Conservation (phyloP, 495 filamentous ascomycete genomes). For the Penicillium bialowiezense region DNA sequence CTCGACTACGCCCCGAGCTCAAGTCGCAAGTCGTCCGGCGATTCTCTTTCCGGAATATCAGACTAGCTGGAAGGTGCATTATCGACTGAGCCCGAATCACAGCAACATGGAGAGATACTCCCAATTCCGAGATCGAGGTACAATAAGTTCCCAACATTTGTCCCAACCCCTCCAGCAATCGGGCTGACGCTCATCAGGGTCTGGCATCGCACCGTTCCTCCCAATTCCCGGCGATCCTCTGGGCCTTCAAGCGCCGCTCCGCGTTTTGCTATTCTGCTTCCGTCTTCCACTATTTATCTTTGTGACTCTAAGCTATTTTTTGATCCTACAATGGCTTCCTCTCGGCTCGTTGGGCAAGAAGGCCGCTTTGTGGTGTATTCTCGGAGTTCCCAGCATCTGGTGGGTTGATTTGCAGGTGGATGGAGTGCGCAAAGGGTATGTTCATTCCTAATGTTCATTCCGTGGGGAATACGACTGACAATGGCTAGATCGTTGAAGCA, state of each 20-base stretch:
- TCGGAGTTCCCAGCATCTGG: constrained; percentile 88
- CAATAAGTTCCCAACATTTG: constrained; percentile 12
- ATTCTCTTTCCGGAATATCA: not conserved
- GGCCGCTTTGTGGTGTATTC: constrained; percentile 77
- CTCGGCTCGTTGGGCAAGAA: constrained; percentile 79
- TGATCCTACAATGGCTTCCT: constrained; percentile 80
- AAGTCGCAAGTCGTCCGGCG: not conserved
- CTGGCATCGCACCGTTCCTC: constrained; percentile 94
- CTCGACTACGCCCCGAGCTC: not conserved
- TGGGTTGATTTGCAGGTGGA: constrained; percentile 97
- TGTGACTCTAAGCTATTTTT: constrained; percentile 67
- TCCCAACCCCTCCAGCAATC: not conserved
- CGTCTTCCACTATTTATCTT: constrained; percentile 76
- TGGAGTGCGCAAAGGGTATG: constrained; percentile 82
- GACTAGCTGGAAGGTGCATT: not conserved
- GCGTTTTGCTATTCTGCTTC: constrained; percentile 71
- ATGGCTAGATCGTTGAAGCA: constrained; percentile 50
- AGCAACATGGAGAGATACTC: constrained; percentile 90
- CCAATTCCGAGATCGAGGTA: constrained; percentile 92
- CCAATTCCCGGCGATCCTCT: constrained; percentile 65
- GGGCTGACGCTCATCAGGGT: constrained; percentile 56
- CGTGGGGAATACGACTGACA: not conserved
- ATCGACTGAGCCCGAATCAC: not conserved
- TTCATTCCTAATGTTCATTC: too few species aligned
- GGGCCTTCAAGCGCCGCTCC: constrained; percentile 57